phyloP scores from a whole-genome alignment of 108 stramenopile genomes.

The Skeletonema menzelii region DNA sequence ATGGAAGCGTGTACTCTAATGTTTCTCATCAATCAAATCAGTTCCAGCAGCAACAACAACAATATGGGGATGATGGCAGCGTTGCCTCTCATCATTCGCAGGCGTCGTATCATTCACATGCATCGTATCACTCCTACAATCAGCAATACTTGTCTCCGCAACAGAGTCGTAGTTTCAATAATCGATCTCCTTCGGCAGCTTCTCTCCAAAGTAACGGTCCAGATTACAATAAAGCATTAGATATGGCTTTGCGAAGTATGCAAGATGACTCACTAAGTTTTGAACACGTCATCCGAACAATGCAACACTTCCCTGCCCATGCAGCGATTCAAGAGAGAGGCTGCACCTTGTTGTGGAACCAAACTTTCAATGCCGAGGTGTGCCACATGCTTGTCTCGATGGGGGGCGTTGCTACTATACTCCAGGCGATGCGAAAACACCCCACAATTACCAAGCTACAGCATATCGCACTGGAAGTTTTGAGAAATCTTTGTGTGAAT shows the following conservation, averaged over 20 bases:
- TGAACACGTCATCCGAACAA: constrained; percentile 28
- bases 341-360: constrained; percentile 51
- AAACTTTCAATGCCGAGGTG: constrained; percentile 51
- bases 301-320: constrained; percentile 39
- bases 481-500: constrained; percentile 38
- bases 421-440: constrained; percentile 54
- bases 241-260: constrained; percentile 6
- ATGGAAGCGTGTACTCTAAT: not conserved
- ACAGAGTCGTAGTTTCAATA: not conserved
- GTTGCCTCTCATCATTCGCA: constrained; percentile 16
- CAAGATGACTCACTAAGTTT: constrained; percentile 35
- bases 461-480: constrained; percentile 43
- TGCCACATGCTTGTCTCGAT: constrained; percentile 31
- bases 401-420: constrained; percentile 43
- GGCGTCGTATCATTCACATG: constrained; percentile 15
- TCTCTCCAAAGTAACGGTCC: not conserved
- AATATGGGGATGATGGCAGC: constrained; percentile 28
- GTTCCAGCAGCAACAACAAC: constrained; percentile 9
- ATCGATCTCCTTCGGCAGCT: not conserved
- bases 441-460: constrained; percentile 24
- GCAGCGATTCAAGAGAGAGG: constrained; percentile 46
- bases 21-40: not conserved
- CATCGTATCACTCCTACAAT: constrained; percentile 31
- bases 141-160: not conserved
- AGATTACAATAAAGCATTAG: constrained; percentile 9